A percentile compares a stretch with the other conserved stretches of the same genome.
Evolutionary conservation across 139 green algal species (phyloP).

Genomic region (Picochlorum sp.): DNA sequence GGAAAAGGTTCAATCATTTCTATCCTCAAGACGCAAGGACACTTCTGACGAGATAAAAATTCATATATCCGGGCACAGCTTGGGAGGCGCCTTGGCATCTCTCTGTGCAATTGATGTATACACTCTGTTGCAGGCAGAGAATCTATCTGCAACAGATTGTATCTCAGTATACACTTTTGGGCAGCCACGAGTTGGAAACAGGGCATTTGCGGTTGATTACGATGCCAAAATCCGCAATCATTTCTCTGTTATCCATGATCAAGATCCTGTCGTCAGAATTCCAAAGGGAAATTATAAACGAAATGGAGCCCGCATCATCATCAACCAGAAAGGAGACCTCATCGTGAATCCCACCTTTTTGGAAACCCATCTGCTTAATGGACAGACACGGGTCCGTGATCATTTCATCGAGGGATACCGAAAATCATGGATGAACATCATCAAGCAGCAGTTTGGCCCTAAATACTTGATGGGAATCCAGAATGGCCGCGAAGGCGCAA

Average conservation of each 20-base stretch:
- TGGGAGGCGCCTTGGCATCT: conserved; percentile 38
- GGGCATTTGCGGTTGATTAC: conserved; percentile 46
- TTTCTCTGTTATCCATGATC: conserved; percentile 46
- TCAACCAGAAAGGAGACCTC: conserved; percentile 37
- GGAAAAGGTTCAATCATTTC: neutral
- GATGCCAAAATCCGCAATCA: conserved; percentile 32
- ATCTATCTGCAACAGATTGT: neutral
- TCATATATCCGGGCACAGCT: conserved; percentile 27
- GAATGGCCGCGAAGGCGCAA: conserved; percentile 9
- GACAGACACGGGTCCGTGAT: neutral
- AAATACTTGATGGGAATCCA: neutral
- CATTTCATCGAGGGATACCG: conserved; percentile 13
- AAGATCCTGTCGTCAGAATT: conserved; percentile 18
- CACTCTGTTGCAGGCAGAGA: neutral
- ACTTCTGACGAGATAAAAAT: neutral
- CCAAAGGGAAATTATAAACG: conserved; percentile 44
- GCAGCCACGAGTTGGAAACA: conserved; percentile 46
- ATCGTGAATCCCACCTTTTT: conserved; percentile 32
- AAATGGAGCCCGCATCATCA: conserved; percentile 35
- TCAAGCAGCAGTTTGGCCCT: conserved; percentile 15
- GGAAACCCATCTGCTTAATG: conserved; percentile 15
- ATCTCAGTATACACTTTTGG: conserved; percentile 42
- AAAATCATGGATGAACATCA: neutral
- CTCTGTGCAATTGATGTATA: conserved; percentile 23
- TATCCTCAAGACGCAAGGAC: neutral